phyloP scores from a whole-genome alignment of 2,329 filamentous ascomycete species.

The Colletotrichum falcatum region DNA sequence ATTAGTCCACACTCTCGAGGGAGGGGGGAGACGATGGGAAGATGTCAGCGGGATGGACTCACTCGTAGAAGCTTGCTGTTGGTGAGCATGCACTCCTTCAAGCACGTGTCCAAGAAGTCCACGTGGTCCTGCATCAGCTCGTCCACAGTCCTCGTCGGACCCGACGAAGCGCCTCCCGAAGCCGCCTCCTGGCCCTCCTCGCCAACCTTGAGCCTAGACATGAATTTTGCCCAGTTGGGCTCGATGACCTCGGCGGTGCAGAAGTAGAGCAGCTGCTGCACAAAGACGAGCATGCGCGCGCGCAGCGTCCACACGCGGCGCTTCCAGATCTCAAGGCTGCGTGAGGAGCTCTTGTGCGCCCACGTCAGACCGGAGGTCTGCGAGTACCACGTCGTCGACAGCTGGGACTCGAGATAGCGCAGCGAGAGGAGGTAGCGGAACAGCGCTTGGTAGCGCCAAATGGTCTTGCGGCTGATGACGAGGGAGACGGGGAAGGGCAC shows the following conservation, averaged over 20 bases:
- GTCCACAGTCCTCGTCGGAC: slow-evolving; percentile 81
- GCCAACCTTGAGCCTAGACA: slow-evolving; percentile 81
- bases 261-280: slow-evolving; percentile 96
- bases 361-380: slow-evolving; percentile 85
- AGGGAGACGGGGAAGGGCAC: slow-evolving; percentile 96
- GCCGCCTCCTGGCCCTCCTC: slow-evolving; percentile 52
- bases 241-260: slow-evolving; percentile 98
- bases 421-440: slow-evolving; percentile 94
- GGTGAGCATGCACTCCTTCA: slow-evolving; percentile 99
- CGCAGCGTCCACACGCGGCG: slow-evolving; percentile 90
- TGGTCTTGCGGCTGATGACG: slow-evolving; percentile 94
- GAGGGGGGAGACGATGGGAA: not conserved
- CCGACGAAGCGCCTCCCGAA: slow-evolving; percentile 46
- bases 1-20: slow-evolving; percentile 40
- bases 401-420: slow-evolving; percentile 87
- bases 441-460: slow-evolving; percentile 96
- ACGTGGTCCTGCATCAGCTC: slow-evolving; percentile 99
- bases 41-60: slow-evolving; percentile 48
- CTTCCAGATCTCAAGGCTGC: slow-evolving; percentile 89
- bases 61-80: slow-evolving; percentile 95
- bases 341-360: slow-evolving; percentile 81
- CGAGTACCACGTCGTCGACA: slow-evolving; percentile 90
- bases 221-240: slow-evolving; percentile 94
- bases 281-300: slow-evolving; percentile 95
- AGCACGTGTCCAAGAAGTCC: slow-evolving; percentile 95